These are phyloP conservation scores for Parmales sp. DNA, from an alignment of 108 stramenopile species.

Conservation along the genomic window DNA sequence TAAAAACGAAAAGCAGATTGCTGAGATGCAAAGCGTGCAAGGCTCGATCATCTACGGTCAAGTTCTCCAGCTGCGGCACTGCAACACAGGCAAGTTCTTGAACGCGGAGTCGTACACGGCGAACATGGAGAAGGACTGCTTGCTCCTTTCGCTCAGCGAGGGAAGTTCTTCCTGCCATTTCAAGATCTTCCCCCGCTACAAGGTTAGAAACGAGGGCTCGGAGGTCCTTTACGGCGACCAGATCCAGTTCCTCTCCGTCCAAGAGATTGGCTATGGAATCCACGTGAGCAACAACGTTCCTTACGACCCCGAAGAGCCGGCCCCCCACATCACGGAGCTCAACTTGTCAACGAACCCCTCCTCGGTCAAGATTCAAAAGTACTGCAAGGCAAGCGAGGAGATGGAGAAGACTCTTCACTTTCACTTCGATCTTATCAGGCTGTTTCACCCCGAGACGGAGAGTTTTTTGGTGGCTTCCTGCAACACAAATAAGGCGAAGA, in stretches of 20 bases:
- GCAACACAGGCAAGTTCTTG: not conserved
- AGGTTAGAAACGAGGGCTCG: not conserved
- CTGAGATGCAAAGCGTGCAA: too few species aligned
- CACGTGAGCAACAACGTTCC: not conserved
- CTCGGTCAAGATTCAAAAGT: not conserved
- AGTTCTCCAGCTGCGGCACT: not conserved
- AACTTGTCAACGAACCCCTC: not conserved
- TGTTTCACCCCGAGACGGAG: not conserved
- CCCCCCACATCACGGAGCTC: not conserved
- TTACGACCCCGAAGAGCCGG: not conserved
- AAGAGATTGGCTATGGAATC: not conserved
- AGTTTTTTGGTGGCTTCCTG: not conserved
- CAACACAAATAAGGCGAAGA: not conserved
- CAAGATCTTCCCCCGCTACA: not conserved
- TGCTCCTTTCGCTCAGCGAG: not conserved
- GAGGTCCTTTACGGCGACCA: not conserved
- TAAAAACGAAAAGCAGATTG: not conserved
- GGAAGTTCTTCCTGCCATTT: not conserved
- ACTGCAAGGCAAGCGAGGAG: not conserved
- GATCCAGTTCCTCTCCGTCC: not conserved
- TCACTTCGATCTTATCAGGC: not conserved
- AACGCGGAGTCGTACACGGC: not conserved
- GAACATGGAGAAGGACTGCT: slow-evolving; percentile 6
- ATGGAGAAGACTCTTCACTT: not conserved
- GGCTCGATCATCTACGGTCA: not conserved